Evolutionary conservation across 257 asterid genomes (phyloP).

Genomic region (Scutellaria galericulata): DNA sequence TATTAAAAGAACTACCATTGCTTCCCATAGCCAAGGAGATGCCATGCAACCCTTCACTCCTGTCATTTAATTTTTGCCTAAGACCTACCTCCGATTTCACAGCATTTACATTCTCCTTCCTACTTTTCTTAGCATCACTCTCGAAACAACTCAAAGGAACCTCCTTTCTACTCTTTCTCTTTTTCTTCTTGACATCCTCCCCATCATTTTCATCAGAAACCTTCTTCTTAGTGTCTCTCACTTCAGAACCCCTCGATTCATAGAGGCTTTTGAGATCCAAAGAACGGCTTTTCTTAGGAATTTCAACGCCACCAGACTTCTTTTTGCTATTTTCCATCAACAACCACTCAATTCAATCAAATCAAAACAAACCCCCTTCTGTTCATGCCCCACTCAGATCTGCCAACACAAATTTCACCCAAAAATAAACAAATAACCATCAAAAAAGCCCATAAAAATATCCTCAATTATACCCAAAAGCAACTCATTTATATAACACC

Average conservation of each 20-base stretch:
- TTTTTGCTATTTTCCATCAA: conserved; percentile 77
- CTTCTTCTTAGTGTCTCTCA: conserved; percentile 43
- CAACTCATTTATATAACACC: conserved; percentile 33
- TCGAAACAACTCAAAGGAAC: conserved; percentile 57
- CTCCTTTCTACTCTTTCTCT: conserved; percentile 63
- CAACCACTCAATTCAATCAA: conserved; percentile 55
- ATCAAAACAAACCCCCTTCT: conserved; percentile 50
- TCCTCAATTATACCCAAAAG: conserved; percentile 34
- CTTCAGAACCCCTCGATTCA: conserved; percentile 53
- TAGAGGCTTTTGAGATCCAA: conserved; percentile 86
- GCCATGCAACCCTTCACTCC: conserved; percentile 53
- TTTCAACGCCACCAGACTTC: conserved; percentile 59
- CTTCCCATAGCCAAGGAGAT: conserved; percentile 61
- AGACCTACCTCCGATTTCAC: conserved; percentile 44
- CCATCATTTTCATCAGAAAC: conserved; percentile 42
- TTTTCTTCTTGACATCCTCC: conserved; percentile 58
- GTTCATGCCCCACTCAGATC: conserved; percentile 69
- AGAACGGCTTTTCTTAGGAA: conserved; percentile 73
- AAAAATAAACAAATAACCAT: conserved; percentile 35
- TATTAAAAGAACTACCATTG: conserved; percentile 58
- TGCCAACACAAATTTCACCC: conserved; percentile 58
- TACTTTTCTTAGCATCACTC: conserved; percentile 58
- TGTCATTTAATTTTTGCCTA: conserved; percentile 39
- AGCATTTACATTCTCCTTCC: conserved; percentile 55
- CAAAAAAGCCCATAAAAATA: conserved; percentile 29